phyloP scores from a whole-genome alignment of 768 basidiomycete genomes.

The Boletus vermiculosoides region DNA sequence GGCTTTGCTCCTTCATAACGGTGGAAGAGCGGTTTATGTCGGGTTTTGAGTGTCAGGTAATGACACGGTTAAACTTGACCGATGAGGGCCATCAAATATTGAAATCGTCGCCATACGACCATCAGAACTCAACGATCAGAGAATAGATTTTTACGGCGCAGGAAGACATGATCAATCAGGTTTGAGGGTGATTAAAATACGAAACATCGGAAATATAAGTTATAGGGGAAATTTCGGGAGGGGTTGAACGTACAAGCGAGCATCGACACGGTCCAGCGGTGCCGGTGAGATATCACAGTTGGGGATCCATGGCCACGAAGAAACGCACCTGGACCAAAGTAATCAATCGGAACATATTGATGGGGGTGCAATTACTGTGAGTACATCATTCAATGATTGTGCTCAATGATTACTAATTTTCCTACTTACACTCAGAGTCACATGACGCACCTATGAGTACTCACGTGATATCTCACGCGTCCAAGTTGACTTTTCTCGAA shows the following conservation, averaged over 20 bases:
- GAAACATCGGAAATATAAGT: background rate
- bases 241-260: too few species aligned
- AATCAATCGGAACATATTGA: too few species aligned
- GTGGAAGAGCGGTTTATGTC: slow-evolving; percentile 8
- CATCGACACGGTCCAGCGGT: too few species aligned
- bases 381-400: too few species aligned
- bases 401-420: too few species aligned
- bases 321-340: background rate
- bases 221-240: too few species aligned
- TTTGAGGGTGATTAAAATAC: background rate
- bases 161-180: background rate
- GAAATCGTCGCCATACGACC: background rate
- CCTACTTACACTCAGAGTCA: too few species aligned
- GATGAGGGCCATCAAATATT: background rate
- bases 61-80: background rate
- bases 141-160: background rate
- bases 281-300: too few species aligned
- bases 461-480: slow-evolving; percentile 32
- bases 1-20: background rate
- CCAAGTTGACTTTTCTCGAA: slow-evolving; percentile 23
- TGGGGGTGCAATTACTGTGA: too few species aligned
- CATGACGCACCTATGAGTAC: slow-evolving; percentile 1
- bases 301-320: too few species aligned
- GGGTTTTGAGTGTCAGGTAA: slow-evolving; percentile 7
- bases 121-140: background rate